These are phyloP conservation scores for Aspergillus sparsus DNA, from an alignment of 495 filamentous ascomycete species.

Conservation along the genomic window DNA sequence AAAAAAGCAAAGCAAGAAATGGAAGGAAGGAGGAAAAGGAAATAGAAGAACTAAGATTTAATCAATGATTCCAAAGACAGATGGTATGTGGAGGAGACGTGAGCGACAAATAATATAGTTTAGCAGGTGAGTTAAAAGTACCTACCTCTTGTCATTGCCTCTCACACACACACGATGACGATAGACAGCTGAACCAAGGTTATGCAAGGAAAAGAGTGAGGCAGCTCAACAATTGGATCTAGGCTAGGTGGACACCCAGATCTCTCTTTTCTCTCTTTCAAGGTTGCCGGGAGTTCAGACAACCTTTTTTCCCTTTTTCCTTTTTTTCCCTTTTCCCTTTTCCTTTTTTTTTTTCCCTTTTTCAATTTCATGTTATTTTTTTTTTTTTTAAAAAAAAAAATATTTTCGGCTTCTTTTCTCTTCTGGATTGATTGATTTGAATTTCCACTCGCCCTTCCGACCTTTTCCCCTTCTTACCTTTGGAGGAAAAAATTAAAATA, in stretches of 20 bases:
- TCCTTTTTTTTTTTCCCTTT: conserved; percentile 16
- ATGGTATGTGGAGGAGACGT: conserved; percentile 16
- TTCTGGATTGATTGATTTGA: conserved; percentile 8
- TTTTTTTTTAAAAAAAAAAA: conserved; percentile 4
- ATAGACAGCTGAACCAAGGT: conserved; percentile 36
- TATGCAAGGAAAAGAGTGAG: conserved; percentile 33
- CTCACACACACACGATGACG: conserved; percentile 26
- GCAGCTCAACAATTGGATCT: conserved; percentile 30
- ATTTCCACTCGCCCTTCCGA: conserved; percentile 8
- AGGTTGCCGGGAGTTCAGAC: conserved; percentile 20
- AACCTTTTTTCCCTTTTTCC: conserved; percentile 14
- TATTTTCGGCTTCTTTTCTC: conserved; percentile 3
- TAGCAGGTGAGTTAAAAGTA: conserved; percentile 26
- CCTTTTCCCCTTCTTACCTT: conserved; percentile 10
- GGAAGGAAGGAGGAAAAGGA: conserved; percentile 8
- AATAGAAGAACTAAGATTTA: conserved; percentile 9
- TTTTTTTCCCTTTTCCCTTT: conserved; percentile 1
- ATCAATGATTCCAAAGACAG: conserved; percentile 9
- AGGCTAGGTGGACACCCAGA: conserved; percentile 25
- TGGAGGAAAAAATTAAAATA: conserved; percentile 12
- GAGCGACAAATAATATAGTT: conserved; percentile 27
- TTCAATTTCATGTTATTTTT: conserved; percentile 11
- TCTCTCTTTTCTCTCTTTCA: conserved; percentile 21
- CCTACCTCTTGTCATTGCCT: conserved; percentile 27
- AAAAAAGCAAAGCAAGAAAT: conserved; percentile 8